Evolutionary conservation across 1,284 basidiomycete genomes (phyloP), one percentile per base, ranked within the genome.

Genomic region (Sanghuangporus baumii): DNA sequence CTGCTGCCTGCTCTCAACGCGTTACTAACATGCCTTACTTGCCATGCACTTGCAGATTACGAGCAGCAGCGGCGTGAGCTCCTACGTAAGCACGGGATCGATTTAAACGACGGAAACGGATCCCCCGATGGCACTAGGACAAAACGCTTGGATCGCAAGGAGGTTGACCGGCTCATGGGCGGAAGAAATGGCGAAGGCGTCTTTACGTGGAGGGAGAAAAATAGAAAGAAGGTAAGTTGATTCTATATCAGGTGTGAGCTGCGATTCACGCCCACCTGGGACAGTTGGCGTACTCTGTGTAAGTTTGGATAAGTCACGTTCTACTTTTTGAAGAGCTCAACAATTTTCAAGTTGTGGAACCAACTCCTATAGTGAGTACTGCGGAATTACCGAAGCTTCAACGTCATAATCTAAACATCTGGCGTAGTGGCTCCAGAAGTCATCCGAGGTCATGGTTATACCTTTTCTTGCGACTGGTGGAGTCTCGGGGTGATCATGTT

Each of bases 401-500:
- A 57, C 46, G 26, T 31, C 26, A 9, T n/a, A 18, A 41, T 36
- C 31, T 57, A 26, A 31, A 67, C 69, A 66, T 70, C 66, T 72
- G 70, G 16, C 72, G 71, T 67, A 89, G 91, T 93, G 93, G 94
- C 93, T 9, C 94, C 94, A 37, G 96, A 98, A 74, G 96, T 98
- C 47, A 93, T 99, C 69, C 85, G 94, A 70, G 89, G 90, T 18
- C 88, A 91, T 71, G 96, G 95, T 26, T 98, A 98, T 75, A 88
- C 92, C 55, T 96, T 93, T 75, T 91, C 90, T 40, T 97, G 94
- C 73, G 96, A 98, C 72, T 98, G 95, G 95, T 98, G 96, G 96
- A 94, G 92, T 73, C 81, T 98, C 55, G 95, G 95, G 23, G 90
- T 96, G 60, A 96, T 97, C 72, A 88, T 94, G 84, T 93, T 87